Evolutionary conservation across 129 eudicot genomes (phyloP), one percentile per base, ranked within the genome.

Genomic region (Apium graveolens): DNA sequence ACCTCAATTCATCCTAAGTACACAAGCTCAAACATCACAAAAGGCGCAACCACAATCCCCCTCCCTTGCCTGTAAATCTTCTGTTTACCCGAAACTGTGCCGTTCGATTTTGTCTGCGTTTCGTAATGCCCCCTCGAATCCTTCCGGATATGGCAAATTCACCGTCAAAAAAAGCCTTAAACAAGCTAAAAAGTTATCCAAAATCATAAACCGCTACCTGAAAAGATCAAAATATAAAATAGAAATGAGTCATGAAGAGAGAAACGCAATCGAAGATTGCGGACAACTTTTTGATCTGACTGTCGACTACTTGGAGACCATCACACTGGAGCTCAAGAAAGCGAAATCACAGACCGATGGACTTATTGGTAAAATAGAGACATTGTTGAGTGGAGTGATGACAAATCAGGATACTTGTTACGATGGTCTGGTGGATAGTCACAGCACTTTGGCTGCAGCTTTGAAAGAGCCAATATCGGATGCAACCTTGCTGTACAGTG

Each of bases 321-420:
- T 73, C 60, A 42, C 57, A 0, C 1, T 38, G 57, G 77, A 73
- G 60, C 77, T 73, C 5, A 73, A 73, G 48, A 37, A 48, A 24
- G 77, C 77, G 0, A 29, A 38, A 20, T 41, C 34, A 38, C 18
- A 43, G 38, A 73, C 77, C 24, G 77, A 73, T 21, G 77, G 55
- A 43, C 35, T 73, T 43, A 44, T 73, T 14, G 77, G 37, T 27
- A 73, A 73, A 44, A 24, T 73, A 4, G 77, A 73, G 39, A 26
- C 77, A 31, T 45, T 73, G 57, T 73, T 73, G 77, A 73, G 77
- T 44, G 60, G 55, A n/a, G 60, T 73, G 39, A 48, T 73, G 77
- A 73, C 77, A 1, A 73, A 73, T 73, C 77, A 73, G 57, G 35
- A 73, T 27, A 73, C 77, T 0, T 42, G 77, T 8, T 73, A 73